These are phyloP conservation scores for Trichoderma atrobrunneum DNA, from an alignment of 2,329 filamentous ascomycete genomes.

Conservation along the genomic window DNA sequence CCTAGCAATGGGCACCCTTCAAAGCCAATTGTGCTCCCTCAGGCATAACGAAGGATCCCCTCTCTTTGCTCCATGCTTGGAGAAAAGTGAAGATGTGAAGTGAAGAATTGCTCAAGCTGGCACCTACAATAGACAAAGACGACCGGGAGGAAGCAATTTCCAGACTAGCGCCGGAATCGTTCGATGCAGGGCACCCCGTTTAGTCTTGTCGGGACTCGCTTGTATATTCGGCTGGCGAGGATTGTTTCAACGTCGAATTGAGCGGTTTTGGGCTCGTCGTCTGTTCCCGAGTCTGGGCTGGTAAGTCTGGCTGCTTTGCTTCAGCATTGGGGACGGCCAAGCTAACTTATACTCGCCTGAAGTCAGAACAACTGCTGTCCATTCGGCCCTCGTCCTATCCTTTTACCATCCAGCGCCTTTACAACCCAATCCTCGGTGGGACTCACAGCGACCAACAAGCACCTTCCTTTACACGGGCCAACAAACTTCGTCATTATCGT, in stretches of 20 bases:
- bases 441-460: slow-evolving; percentile 33
- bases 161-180: slow-evolving; percentile 20
- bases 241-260: background rate
- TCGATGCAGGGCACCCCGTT: slow-evolving; percentile 19
- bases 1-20: slow-evolving; percentile 13
- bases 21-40: background rate
- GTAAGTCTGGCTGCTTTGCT: slow-evolving; percentile 21
- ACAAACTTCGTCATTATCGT: slow-evolving; percentile 30
- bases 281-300: background rate
- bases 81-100: background rate
- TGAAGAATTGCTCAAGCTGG: background rate
- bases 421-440: slow-evolving; percentile 31
- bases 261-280: background rate
- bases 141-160: slow-evolving; percentile 6
- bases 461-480: slow-evolving; percentile 29
- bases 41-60: background rate
- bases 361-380: slow-evolving; percentile 22
- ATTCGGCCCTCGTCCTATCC: slow-evolving; percentile 28
- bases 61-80: background rate
- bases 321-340: slow-evolving; percentile 30
- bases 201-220: slow-evolving; percentile 15
- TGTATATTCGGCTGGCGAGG: slow-evolving; percentile 9
- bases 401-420: slow-evolving; percentile 27
- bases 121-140: slow-evolving; percentile 15
- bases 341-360: slow-evolving; percentile 41